Evolutionary conservation across 2,329 filamentous ascomycete species (phyloP), one percentile per base, ranked within the genome.

Genomic region (Lasiodiplodia theobromae): DNA sequence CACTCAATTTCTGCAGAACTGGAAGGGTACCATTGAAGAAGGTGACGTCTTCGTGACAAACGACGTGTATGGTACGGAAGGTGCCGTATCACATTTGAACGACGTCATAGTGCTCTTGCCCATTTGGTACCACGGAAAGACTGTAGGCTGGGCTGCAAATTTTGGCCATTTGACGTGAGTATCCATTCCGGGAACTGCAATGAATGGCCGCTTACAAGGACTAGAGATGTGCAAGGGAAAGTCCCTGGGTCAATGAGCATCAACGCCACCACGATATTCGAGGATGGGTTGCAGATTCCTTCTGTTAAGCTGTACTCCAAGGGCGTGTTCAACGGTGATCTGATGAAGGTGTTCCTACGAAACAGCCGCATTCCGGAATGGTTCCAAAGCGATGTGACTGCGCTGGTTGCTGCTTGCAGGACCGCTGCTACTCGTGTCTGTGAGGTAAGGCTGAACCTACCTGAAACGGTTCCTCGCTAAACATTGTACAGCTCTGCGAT

Each of bases 31-130:
- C 0, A 79, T 86, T 54, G 81, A 85, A 58, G 82, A 85, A 66
- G 84, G 83, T 0, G 84, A 86, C 64, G 73, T 85, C 1, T 86
- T 85, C 68, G 79, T 86, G 47, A 86, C 84, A 21, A 85, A 86
- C 67, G 84, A 86, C 60, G 81, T 82, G 3, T 86, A 85, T 70
- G 80, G 83, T 60, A 80, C 84, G 0, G 77, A 82, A 31, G 84
- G 84, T 10, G 83, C 84, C 6, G 82, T 86, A 37, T 85, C 81
- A 6, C 83, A 86, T 71, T 73, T 85, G 4, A 85, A 85, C 74
- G 83, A 85, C 68, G 80, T 85, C 5, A 83, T 86, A n/a, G 79
- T 85, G 1, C 71, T 86, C 1, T 72, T 85, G 1, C 84, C 84
- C 2, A 85, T 86, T 44, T 82, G 82, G 71, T 77, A 82, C 65